Evolutionary conservation across 768 basidiomycete species (phyloP), one percentile per base, ranked within the genome.

Genomic region (Psilocybe cubensis): DNA sequence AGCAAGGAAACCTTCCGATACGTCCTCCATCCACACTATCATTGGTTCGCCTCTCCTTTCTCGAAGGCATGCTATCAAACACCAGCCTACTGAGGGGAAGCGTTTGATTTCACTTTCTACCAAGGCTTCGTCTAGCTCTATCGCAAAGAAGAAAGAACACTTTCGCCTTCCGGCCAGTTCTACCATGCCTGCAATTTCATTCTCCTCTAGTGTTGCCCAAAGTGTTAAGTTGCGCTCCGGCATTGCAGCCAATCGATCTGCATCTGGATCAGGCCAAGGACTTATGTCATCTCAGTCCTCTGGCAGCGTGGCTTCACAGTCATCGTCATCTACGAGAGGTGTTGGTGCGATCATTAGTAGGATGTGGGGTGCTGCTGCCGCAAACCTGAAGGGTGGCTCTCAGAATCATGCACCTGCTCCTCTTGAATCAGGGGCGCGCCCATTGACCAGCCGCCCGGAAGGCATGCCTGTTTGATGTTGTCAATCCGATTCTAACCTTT

Each of bases 281-380:
- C 21, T 51, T 11, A 35, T 20, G 8, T 10, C 33, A 5, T 38
- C 56, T 46, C 56, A 54, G 18, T 31, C 43, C 27, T 52, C 20
- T 40, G 23, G 38, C 12, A 35, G 48, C 10, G 21, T 35, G 17
- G 25, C 21, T 3, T 14, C 46, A 12, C 41, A 33, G 4, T 43
- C 41, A 23, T 60, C 59, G n/a, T 58, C 56, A 8, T 58, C 63
- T 17, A 59, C 60, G 4, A 59, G 61, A 47, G 63, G 70, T 21
- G 65, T 81, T 23, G 79, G 77, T 9, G 77, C 82, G 21, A 87
- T 91, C 68, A 74, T 90, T 47, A 89, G 85, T 63, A 80, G 89
- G 25, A 88, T 91, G 86, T 89, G 88, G 85, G 89, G 82, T 31
- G 85, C 82, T 10, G 85, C 86, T 24, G 68, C 68, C 14, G 68